Conservation (phyloP, 2,329 filamentous ascomycete species). For the Scedosporium apiospermum region DNA sequence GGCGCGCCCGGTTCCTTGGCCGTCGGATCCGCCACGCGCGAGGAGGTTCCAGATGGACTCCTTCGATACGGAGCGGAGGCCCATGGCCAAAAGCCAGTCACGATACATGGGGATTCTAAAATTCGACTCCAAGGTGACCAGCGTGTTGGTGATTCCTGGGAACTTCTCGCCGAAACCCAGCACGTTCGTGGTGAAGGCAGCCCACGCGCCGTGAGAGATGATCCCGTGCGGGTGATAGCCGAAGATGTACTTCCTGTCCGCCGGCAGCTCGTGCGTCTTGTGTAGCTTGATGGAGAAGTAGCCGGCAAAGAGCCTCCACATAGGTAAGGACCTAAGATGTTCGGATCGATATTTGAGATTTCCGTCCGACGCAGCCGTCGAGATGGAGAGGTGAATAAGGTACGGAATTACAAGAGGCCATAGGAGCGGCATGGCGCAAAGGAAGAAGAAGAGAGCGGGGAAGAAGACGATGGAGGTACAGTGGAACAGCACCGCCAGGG, state of each 20-base stretch:
- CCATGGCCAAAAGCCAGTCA: conserved; percentile 86
- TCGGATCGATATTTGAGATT: conserved; percentile 65
- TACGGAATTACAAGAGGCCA: conserved; percentile 77
- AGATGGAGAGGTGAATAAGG: conserved; percentile 73
- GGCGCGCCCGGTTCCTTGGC: conserved; percentile 82
- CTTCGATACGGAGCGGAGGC: conserved; percentile 78
- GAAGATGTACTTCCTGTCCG: conserved; percentile 88
- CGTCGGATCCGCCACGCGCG: conserved; percentile 65
- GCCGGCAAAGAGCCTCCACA: conserved; percentile 84
- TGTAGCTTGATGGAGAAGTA: conserved; percentile 90
- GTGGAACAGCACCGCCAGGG: conserved; percentile 67
- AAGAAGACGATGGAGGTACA: conserved; percentile 60
- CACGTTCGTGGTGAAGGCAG: conserved; percentile 82
- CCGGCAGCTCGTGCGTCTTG: conserved; percentile 68
- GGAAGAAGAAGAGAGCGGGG: conserved; percentile 78
- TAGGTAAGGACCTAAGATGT: conserved; percentile 58
- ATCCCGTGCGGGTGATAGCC: conserved; percentile 97
- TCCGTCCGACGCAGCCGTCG: conserved; percentile 67
- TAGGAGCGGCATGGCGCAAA: conserved; percentile 81
- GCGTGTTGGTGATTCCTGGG: conserved; percentile 87
- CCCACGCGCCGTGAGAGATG: conserved; percentile 93
- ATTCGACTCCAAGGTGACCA: conserved; percentile 91
- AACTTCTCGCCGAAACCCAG: conserved; percentile 81
- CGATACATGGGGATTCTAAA: conserved; percentile 90
- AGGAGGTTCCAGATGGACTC: conserved; percentile 87